Evolutionary conservation across 176 grass and related monocot species (phyloP), one percentile per base, ranked within the genome.

Genomic region (Raddia guianensis): DNA sequence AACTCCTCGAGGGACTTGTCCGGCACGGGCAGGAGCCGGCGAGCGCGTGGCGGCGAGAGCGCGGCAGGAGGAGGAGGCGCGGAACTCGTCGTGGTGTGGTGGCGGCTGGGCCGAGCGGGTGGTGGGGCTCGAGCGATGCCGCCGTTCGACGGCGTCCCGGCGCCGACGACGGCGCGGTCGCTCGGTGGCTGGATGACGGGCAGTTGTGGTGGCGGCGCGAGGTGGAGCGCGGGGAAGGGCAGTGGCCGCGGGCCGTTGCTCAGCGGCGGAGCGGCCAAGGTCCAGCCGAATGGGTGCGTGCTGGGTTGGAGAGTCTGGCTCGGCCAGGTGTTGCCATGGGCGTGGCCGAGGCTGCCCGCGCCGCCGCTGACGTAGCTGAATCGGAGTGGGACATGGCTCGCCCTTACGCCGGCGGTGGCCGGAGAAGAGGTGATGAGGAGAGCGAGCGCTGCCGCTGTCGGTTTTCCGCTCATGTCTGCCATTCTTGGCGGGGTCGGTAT

Each of bases 1-100:
- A 49, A 76, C 37, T 77, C 82, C 43, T 84, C 73, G 11, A 77
- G 44, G 12, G 49, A 46, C 53, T 43, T 21, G 15, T 8, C 52
- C 15, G 21, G 6, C 27, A 50, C 27, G 68, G 16, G 55, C 55
- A 54, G 7, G 52, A 54, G 16, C 49, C 20, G 14, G 53, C 53
- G 2, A 7, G 8, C 7, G 2, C 7, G 18, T 9, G 55, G 55
- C n/a, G 55, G 55, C 55, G 1, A 16, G 54, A 16, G 54, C 54
- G n/a, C 54, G 54, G 3, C 54, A 3, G 54, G 54, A 9, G 55
- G 46, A 47, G 55, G 33, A 3, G 69, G 7, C 49, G 54, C 37
- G 53, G 46, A 48, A 54, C 51, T 53, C 18, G 63, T 44, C 18
- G 63, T 44, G 51, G 33, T 19, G 51, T 9, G 8, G 43, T 18